A percentile compares a stretch with the other conserved stretches of the same genome.
phyloP scores from a whole-genome alignment of 2,329 filamentous ascomycete genomes.

The Didymellaceae sp. region DNA sequence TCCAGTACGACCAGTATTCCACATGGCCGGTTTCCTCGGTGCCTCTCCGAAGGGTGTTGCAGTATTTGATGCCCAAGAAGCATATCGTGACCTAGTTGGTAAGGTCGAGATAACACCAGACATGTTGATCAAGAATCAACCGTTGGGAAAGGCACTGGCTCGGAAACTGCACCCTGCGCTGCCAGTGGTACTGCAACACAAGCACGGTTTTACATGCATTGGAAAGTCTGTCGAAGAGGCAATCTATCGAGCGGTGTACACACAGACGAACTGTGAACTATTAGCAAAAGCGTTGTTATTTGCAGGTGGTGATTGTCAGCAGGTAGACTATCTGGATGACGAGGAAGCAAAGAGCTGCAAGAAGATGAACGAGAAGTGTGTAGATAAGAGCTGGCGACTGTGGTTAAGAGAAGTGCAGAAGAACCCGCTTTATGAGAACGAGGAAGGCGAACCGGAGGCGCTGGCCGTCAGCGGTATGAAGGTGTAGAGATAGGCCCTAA shows the following conservation, averaged over 20 bases:
- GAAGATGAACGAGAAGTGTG: slow-evolving; percentile 39
- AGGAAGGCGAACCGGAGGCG: slow-evolving; percentile 37
- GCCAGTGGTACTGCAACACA: slow-evolving; percentile 50
- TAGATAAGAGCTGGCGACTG: slow-evolving; percentile 49
- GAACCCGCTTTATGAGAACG: slow-evolving; percentile 46
- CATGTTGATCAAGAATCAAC: slow-evolving; percentile 36
- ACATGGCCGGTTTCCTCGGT: slow-evolving; percentile 53
- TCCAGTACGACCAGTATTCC: slow-evolving; percentile 40
- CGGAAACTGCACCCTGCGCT: slow-evolving; percentile 15
- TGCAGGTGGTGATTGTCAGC: slow-evolving; percentile 34
- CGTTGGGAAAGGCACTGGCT: slow-evolving; percentile 34
- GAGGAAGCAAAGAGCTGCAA: slow-evolving; percentile 47
- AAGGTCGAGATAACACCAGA: slow-evolving; percentile 20
- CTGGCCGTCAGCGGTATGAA: slow-evolving; percentile 34
- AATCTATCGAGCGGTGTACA: slow-evolving; percentile 52
- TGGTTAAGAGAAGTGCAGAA: slow-evolving; percentile 51
- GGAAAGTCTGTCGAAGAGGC: slow-evolving; percentile 49
- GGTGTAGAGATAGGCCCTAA: slow-evolving; percentile 7
- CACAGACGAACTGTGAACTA: slow-evolving; percentile 43
- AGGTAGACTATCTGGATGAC: slow-evolving; percentile 40
- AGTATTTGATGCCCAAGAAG: slow-evolving; percentile 21
- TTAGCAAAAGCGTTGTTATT: slow-evolving; percentile 43
- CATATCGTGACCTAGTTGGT: slow-evolving; percentile 36
- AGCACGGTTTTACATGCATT: slow-evolving; percentile 53
- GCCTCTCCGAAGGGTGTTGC: slow-evolving; percentile 8